Conservation (phyloP, 2,329 filamentous ascomycete species). For the Talaromyces sp. region DNA sequence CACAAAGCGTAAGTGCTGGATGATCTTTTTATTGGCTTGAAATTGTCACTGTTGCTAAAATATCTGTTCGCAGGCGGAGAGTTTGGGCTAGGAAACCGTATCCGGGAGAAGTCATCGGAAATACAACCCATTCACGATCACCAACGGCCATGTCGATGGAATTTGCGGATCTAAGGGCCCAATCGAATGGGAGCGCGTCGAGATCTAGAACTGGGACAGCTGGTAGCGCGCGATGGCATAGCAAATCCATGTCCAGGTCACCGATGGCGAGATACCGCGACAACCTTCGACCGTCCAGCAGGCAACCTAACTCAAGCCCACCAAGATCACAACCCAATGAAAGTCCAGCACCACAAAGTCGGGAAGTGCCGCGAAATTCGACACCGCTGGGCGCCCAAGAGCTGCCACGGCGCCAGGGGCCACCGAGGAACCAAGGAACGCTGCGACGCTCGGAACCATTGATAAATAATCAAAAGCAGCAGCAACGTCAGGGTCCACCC, state of each 20-base stretch:
- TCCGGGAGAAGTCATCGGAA: conserved; percentile 1
- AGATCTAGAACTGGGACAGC: neutral
- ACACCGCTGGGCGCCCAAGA: too few species aligned
- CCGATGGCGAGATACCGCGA: neutral
- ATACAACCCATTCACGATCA: neutral
- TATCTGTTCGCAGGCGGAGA: conserved; percentile 11
- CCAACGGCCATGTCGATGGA: neutral
- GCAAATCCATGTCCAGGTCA: neutral
- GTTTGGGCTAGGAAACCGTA: conserved; percentile 22
- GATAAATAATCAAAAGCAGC: too few species aligned
- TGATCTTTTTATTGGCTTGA: neutral
- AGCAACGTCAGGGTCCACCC: too few species aligned
- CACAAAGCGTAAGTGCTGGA: conserved; percentile 19
- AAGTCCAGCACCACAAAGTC: too few species aligned
- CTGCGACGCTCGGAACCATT: too few species aligned
- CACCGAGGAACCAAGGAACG: too few species aligned
- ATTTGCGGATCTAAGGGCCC: neutral
- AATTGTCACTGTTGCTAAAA: neutral
- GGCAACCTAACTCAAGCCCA: neutral
- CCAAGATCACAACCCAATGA: neutral
- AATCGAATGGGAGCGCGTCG: neutral
- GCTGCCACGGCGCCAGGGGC: too few species aligned
- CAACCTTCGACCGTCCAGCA: neutral
- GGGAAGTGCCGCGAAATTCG: too few species aligned
- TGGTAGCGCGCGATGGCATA: neutral